These are phyloP conservation scores for Anthoceros angustus DNA, from an alignment of 225 moss, liverwort and hornwort species.

Conservation along the genomic window DNA sequence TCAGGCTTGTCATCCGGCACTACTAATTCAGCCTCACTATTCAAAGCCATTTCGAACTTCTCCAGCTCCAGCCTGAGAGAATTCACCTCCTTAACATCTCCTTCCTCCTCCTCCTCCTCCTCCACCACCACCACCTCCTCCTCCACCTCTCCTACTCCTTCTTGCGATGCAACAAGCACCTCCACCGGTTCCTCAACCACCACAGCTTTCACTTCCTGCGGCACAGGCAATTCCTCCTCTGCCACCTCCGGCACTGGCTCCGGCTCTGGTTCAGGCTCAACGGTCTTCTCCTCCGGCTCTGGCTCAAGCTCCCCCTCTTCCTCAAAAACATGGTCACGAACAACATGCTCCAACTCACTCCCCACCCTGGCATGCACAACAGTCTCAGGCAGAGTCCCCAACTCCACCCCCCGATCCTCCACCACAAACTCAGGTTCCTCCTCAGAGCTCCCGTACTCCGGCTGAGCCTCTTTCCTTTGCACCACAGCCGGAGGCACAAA, in stretches of 20 bases:
- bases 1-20: conserved; percentile 10
- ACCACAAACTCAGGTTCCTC: conserved; percentile 28
- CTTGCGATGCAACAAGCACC: not conserved
- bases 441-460: conserved; percentile 24
- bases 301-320: not conserved
- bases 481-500: conserved; percentile 19
- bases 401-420: conserved; percentile 39
- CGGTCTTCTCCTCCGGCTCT: too few relatives aligned
- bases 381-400: conserved; percentile 24
- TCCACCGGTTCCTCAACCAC: not conserved
- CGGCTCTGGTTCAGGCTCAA: too few relatives aligned
- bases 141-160: not conserved
- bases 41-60: conserved; percentile 22
- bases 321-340: too few relatives aligned
- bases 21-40: conserved; percentile 6
- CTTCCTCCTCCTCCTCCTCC: conserved; percentile 7
- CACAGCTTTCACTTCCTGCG: not conserved
- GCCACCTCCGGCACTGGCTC: too few relatives aligned
- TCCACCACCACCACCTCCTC: conserved; percentile 4
- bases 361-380: conserved; percentile 7
- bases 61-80: conserved; percentile 11
- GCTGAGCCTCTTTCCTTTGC: conserved; percentile 20
- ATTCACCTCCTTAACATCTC: conserved; percentile 14
- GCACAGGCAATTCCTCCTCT: too few relatives aligned
- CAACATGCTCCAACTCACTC: not conserved